A percentile compares a stretch with the other conserved stretches of the same genome.
Conservation (phyloP, 352 stramenopile species). For the Phytophthora pistaciae region DNA sequence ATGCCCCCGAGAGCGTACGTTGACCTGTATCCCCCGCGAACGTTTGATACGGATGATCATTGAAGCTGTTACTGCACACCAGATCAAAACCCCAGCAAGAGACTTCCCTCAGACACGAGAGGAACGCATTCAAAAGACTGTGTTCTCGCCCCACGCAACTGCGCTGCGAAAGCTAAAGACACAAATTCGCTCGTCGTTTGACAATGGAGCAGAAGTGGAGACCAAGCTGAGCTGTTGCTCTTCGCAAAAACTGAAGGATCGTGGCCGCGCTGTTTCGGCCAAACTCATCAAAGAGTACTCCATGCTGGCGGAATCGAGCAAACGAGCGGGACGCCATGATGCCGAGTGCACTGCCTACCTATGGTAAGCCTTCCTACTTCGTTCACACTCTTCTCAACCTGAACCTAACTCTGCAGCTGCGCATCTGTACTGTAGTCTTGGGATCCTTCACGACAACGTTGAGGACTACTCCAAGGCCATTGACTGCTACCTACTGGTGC, state of each 20-base stretch:
- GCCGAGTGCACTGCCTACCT: constrained; percentile 87
- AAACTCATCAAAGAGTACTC: constrained; percentile 86
- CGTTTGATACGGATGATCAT: background rate
- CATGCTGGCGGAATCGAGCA: constrained; percentile 87
- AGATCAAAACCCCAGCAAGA: constrained; percentile 84
- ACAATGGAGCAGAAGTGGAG: constrained; percentile 57
- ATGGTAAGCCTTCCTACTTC: constrained; percentile 47
- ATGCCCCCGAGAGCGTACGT: constrained; percentile 68
- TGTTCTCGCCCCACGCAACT: constrained; percentile 76
- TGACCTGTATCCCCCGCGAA: background rate
- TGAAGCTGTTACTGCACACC: background rate
- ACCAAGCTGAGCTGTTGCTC: constrained; percentile 67
- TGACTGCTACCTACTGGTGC: constrained; percentile 87
- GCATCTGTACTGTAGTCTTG: constrained; percentile 48
- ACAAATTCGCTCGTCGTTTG: constrained; percentile 53
- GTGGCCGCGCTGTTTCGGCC: constrained; percentile 64
- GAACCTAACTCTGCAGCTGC: background rate
- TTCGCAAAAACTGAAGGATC: constrained; percentile 68
- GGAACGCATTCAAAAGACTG: constrained; percentile 73
- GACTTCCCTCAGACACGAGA: constrained; percentile 62
- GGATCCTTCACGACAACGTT: constrained; percentile 90
- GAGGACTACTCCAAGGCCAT: constrained; percentile 86
- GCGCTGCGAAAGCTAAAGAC: constrained; percentile 59
- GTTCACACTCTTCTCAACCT: background rate
- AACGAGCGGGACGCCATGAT: constrained; percentile 82